Evolutionary conservation across 2,329 filamentous ascomycete species (phyloP).

Genomic region (Aspergillus costaricaensis): DNA sequence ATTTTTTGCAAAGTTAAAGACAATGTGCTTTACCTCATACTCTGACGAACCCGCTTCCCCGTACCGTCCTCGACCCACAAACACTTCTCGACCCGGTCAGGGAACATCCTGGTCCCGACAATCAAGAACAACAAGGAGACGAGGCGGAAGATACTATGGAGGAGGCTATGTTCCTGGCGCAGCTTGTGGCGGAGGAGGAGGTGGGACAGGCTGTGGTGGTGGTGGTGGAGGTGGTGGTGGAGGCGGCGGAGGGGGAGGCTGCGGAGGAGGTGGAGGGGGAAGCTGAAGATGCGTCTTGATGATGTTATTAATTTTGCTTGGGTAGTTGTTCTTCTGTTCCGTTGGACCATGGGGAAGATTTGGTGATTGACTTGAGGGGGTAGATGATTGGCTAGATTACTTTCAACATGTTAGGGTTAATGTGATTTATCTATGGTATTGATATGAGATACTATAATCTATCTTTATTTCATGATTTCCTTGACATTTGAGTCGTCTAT

Average conservation of each 20-base stretch:
- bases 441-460: too few relatives aligned
- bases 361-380: too few relatives aligned
- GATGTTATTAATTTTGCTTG: neutral
- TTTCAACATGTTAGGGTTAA: too few relatives aligned
- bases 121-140: neutral
- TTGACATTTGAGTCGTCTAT: too few relatives aligned
- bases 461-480: too few relatives aligned
- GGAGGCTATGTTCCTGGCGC: neutral
- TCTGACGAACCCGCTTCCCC: neutral
- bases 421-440: too few relatives aligned
- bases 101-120: neutral
- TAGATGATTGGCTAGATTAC: too few relatives aligned
- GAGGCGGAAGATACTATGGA: neutral
- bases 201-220: neutral
- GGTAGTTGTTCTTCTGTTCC: neutral
- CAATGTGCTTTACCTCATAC: neutral
- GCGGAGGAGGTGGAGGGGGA: neutral
- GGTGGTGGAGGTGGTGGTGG: neutral
- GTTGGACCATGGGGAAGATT: too few relatives aligned
- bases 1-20: too few relatives aligned
- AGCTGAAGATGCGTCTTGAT: neutral
- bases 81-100: neutral
- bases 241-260: neutral
- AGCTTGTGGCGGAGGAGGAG: neutral
- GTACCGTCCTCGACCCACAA: neutral